Percentiles rank a stretch among this genome's conserved stretches.
phyloP scores from a whole-genome alignment of 768 basidiomycete genomes.

The Leccinum barrowsii region DNA sequence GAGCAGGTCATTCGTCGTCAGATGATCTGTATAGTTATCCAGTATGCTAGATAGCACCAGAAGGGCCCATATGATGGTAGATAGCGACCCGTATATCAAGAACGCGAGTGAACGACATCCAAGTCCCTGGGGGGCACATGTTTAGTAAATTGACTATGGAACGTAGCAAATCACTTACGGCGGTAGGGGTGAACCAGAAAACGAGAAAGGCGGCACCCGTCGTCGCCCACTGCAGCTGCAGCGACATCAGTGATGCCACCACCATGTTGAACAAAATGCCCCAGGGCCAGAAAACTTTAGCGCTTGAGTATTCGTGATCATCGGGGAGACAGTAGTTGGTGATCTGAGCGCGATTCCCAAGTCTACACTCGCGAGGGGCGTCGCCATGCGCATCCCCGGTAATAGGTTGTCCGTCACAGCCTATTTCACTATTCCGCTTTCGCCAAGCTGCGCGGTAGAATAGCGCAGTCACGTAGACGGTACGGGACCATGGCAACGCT shows the following conservation, averaged over 20 bases:
- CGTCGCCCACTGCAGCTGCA: slow-evolving; percentile 28
- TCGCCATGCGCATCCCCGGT: not conserved
- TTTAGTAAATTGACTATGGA: not conserved
- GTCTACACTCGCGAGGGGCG: slow-evolving; percentile 4
- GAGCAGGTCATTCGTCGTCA: not conserved
- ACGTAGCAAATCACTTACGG: not conserved
- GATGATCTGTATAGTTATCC: not conserved
- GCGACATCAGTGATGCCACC: not conserved
- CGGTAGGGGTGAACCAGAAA: slow-evolving; percentile 28
- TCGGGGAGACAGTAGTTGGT: slow-evolving; percentile 13
- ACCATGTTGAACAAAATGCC: slow-evolving; percentile 13
- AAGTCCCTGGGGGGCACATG: slow-evolving; percentile 9
- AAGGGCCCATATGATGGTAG: slow-evolving; percentile 26
- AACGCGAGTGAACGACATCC: slow-evolving; percentile 29
- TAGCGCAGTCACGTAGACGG: no score
- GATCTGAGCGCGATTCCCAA: slow-evolving; percentile 3
- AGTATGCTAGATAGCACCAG: slow-evolving; percentile 25
- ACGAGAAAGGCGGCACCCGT: slow-evolving; percentile 25
- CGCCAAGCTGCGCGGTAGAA: no score
- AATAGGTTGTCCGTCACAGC: not conserved
- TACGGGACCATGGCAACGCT: no score
- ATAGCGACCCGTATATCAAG: not conserved
- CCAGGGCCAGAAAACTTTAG: slow-evolving; percentile 15
- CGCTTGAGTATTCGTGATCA: not conserved
- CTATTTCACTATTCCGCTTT: no score